Base-by-base conservation (phyloP, 208 protist genomes). In the Sergeia podlipaevii region DNA sequence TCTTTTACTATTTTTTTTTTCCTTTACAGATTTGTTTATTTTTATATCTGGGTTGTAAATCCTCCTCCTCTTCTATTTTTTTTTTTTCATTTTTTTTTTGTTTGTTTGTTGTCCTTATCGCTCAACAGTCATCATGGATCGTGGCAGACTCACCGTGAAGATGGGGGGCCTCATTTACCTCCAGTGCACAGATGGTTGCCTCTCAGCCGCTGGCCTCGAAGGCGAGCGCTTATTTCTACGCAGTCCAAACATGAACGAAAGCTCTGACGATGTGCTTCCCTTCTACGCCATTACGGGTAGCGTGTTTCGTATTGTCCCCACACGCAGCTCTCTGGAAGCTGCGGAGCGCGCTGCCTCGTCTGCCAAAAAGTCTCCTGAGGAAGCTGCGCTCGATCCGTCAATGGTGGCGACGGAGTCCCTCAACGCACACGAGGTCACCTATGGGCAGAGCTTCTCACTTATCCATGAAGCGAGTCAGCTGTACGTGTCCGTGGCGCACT, bases 141-240 rank as follows among this genome's bases (percentile, higher is more conserved):
- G 78, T 44, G 76, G 54, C 26, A 74, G 68, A 15, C 50, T 65
- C 10, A 65, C 65, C 6, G 55, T 91, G 10, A 80, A 77, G 46
- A 74, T 82, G 41, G 66, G 72, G 29, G 65, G 72, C 0, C 65
- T 85, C 55, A 59, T 86, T 23, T 72, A 79, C 48, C 64, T 91
- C 26, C 74, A 75, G 39, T 91, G 83, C 60, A 52, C 60, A 15
- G 70, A 91, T 36, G 83, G 83, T n/a, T 91, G 73, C 58, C 56
- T 91, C 10, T 68, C 65, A 15, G 69, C 66, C 1, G 55, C 69
- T 0, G 83, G 83, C 6, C 32, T 86, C 10, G 66, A 73, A 27
- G 65, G 60, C 6, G 71, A 80, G 49, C 67, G 65, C 2, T 51
- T 91, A 0, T 78, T 68, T 50, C 63, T 91, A 7, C 71, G 74